Evolutionary conservation across 1,284 basidiomycete species (phyloP).

Genomic region (Cystobasidiaceae sp.): DNA sequence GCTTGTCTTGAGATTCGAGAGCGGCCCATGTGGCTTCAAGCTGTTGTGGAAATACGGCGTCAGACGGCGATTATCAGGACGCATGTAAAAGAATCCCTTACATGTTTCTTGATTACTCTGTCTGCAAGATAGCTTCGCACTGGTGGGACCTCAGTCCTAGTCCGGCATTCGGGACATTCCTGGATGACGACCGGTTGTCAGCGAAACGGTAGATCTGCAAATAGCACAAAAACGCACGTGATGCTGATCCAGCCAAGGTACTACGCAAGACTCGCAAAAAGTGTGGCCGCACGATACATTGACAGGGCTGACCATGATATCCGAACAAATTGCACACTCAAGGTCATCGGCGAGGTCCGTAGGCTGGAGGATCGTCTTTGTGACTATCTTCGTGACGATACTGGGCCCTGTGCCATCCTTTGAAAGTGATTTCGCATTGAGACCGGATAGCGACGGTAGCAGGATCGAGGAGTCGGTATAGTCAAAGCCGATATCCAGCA

Average conservation of each 20-base stretch:
- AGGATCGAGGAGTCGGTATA: no score
- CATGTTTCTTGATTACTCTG: constrained; percentile 26
- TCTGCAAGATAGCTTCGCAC: constrained; percentile 17
- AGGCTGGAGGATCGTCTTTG: constrained; percentile 9
- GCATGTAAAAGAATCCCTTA: neutral
- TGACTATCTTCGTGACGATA: neutral
- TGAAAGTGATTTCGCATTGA: neutral
- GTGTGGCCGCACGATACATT: constrained; percentile 19
- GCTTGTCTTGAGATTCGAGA: constrained; percentile 15
- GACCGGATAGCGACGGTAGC: no score
- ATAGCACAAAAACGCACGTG: neutral
- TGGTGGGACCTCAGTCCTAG: neutral
- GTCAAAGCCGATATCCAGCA: no score
- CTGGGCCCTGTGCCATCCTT: no score
- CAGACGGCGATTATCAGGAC: neutral
- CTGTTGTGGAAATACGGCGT: neutral
- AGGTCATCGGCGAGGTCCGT: constrained; percentile 23
- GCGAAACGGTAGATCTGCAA: neutral
- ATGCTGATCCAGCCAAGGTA: constrained; percentile 15
- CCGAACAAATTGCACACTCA: constrained; percentile 14
- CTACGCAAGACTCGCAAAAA: constrained; percentile 28
- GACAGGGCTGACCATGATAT: constrained; percentile 27
- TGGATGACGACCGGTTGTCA: neutral
- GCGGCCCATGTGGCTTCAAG: neutral
- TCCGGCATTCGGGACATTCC: constrained; percentile 25